phyloP scores from a whole-genome alignment of 495 filamentous ascomycete genomes.

The Aspergillus cristatus region DNA sequence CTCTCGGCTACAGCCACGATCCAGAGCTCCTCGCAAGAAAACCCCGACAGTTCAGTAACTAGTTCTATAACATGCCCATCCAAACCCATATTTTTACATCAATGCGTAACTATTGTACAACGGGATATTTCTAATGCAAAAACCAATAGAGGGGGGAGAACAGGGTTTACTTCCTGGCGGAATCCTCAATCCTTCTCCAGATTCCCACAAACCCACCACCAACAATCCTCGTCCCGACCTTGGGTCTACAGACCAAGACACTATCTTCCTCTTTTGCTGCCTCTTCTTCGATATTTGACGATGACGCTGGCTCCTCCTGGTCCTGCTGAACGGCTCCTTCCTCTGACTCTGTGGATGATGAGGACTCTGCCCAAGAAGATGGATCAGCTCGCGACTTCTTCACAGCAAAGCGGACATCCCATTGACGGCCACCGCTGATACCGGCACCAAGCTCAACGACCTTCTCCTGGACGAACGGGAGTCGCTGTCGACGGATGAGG shows the following conservation, averaged over 20 bases:
- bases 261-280: conserved; percentile 26
- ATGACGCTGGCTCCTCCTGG: no score
- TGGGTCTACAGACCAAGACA: conserved; percentile 60
- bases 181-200: conserved; percentile 46
- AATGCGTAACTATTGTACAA: not conserved
- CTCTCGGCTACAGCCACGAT: no score
- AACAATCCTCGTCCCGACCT: conserved; percentile 49
- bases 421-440: conserved; percentile 48
- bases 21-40: no score
- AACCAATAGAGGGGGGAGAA: no score
- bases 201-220: conserved; percentile 67
- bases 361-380: conserved; percentile 21
- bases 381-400: conserved; percentile 37
- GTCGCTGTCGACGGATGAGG: conserved; percentile 34
- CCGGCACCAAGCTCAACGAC: conserved; percentile 55
- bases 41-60: no score
- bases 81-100: not conserved
- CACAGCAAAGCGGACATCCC: conserved; percentile 53
- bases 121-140: conserved; percentile 1
- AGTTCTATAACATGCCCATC: no score
- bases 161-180: no score
- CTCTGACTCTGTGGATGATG: conserved; percentile 9
- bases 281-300: conserved; percentile 6
- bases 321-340: not conserved
- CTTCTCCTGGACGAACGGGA: conserved; percentile 51